Evolutionary conservation across 441 rosid species (phyloP).

Genomic region (Manihot esculenta): DNA sequence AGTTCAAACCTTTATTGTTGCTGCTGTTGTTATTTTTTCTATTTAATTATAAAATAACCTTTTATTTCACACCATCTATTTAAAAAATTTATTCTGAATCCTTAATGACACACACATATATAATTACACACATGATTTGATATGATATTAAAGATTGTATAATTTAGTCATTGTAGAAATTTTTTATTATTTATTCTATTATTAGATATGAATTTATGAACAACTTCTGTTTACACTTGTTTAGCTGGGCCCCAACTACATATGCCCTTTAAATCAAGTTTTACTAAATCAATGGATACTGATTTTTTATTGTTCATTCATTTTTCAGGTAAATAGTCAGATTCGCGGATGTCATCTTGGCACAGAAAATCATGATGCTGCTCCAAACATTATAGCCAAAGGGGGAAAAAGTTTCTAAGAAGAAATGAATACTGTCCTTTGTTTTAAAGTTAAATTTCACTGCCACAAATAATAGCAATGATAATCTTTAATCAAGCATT

Average conservation of each 20-base stretch:
- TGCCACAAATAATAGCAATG: neutral
- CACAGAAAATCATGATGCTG: neutral
- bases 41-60: too few relatives aligned
- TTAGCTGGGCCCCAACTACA: neutral
- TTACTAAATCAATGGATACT: neutral
- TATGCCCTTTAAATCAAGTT: neutral
- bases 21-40: too few relatives aligned
- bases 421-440: neutral
- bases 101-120: too few relatives aligned
- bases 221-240: too few relatives aligned
- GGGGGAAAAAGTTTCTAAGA: neutral
- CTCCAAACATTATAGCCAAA: neutral
- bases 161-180: too few relatives aligned
- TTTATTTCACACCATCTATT: too few relatives aligned
- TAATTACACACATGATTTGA: too few relatives aligned
- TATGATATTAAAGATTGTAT: too few relatives aligned
- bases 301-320: neutral
- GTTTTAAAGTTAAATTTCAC: neutral
- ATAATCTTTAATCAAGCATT: neutral
- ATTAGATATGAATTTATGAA: too few relatives aligned
- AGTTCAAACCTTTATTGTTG: too few relatives aligned
- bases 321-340: conserved; percentile 1
- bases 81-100: too few relatives aligned
- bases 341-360: neutral
- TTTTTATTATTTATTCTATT: too few relatives aligned